Conservation (phyloP, 139 green algal species). For the Chlamydomonas incerta region DNA sequence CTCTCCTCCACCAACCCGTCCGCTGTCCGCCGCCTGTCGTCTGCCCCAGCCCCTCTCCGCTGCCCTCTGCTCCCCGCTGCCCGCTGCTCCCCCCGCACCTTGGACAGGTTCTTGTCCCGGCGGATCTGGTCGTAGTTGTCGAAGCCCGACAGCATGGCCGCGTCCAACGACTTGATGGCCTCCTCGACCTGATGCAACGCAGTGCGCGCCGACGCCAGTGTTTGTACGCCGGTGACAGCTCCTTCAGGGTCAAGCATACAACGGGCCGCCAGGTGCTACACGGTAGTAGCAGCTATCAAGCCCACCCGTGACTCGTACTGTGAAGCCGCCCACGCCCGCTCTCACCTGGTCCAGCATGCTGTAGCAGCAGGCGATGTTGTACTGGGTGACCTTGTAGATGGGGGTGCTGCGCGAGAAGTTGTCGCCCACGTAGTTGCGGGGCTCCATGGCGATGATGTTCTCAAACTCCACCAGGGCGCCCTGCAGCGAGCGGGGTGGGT, state of each 20-base stretch:
- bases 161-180: slow-evolving; percentile 86
- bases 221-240: too few species aligned
- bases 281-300: too few species aligned
- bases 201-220: too few species aligned
- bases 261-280: too few species aligned
- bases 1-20: too few species aligned
- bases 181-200: slow-evolving; percentile 85
- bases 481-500: slow-evolving; percentile 22
- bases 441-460: slow-evolving; percentile 94
- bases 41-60: too few species aligned
- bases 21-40: too few species aligned
- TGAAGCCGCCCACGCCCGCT: background rate
- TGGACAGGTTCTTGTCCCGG: slow-evolving; percentile 89
- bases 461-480: slow-evolving; percentile 95
- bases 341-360: slow-evolving; percentile 78
- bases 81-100: slow-evolving; percentile 44
- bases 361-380: slow-evolving; percentile 99
- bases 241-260: too few species aligned
- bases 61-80: too few species aligned
- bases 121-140: slow-evolving; percentile 93
- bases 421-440: slow-evolving; percentile 93
- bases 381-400: slow-evolving; percentile 94
- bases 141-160: slow-evolving; percentile 89
- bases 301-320: too few species aligned
- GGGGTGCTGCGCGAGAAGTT: slow-evolving; percentile 89